These are phyloP conservation scores for Beauveria sp. DNA, from an alignment of 2,329 filamentous ascomycete species.

Conservation along the genomic window DNA sequence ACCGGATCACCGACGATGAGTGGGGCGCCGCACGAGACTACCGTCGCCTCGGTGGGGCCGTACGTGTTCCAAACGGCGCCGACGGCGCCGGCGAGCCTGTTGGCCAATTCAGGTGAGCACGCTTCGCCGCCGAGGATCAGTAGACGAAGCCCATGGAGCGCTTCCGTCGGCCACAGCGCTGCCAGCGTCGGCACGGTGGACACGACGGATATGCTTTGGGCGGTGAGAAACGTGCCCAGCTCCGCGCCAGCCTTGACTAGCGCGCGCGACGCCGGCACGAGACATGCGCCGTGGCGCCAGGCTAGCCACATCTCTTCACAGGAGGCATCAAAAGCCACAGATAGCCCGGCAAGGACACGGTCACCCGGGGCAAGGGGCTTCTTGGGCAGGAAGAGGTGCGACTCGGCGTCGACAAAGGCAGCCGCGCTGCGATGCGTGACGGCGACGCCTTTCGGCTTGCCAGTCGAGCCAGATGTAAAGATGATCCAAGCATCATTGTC, in stretches of 20 bases:
- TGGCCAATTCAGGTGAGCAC: constrained; percentile 16
- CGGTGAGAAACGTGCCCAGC: constrained; percentile 15
- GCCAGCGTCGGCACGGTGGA: constrained; percentile 18
- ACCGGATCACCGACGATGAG: constrained; percentile 15
- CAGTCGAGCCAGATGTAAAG: constrained; percentile 15
- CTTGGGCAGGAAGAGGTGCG: constrained; percentile 15
- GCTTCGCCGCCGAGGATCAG: constrained; percentile 20
- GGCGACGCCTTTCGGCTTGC: constrained; percentile 19
- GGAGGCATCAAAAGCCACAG: constrained; percentile 18
- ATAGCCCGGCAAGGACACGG: constrained; percentile 17
- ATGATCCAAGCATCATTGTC: constrained; percentile 20
- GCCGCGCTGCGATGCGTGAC: constrained; percentile 19
- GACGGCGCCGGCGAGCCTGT: constrained; percentile 14
- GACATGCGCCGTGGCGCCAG: constrained; percentile 17
- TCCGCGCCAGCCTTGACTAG: constrained; percentile 18
- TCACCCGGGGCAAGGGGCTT: constrained; percentile 17
- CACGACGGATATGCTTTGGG: constrained; percentile 17
- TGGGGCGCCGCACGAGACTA: constrained; percentile 17
- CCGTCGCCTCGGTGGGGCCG: constrained; percentile 20
- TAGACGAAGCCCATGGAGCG: constrained; percentile 15
- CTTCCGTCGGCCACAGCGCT: constrained; percentile 17
- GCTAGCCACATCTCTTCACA: constrained; percentile 20
- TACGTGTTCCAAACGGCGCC: constrained; percentile 19
- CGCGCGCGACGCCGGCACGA: constrained; percentile 17
- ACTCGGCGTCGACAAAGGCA: constrained; percentile 19